phyloP scores from a whole-genome alignment of 2,329 filamentous ascomycete genomes.

The Fusarium citri region DNA sequence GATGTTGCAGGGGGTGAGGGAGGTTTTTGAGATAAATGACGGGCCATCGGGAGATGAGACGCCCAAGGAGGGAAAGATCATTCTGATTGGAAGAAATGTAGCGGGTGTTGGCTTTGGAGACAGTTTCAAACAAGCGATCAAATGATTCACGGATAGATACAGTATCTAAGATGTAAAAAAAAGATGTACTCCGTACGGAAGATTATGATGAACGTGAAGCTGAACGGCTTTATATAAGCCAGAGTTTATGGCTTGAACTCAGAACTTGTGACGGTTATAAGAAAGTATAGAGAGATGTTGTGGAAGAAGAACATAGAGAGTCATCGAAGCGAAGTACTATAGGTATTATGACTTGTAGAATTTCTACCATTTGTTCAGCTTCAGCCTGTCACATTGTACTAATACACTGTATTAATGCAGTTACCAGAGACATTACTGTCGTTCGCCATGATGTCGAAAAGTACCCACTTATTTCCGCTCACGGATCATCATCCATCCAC shows the following conservation, averaged over 20 bases:
- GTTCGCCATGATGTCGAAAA: slow-evolving; percentile 46
- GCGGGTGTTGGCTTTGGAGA: slow-evolving; percentile 62
- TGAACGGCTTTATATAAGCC: not conserved
- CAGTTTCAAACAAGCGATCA: slow-evolving; percentile 54
- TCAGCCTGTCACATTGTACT: slow-evolving; percentile 4
- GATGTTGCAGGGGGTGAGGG: slow-evolving; percentile 90
- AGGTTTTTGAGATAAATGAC: slow-evolving; percentile 93
- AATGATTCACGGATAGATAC: slow-evolving; percentile 2
- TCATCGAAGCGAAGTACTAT: not conserved
- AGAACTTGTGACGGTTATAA: not conserved
- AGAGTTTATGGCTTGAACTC: not conserved
- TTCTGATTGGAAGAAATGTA: slow-evolving; percentile 71
- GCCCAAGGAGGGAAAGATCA: slow-evolving; percentile 65
- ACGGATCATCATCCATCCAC: slow-evolving; percentile 40
- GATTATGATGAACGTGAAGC: not conserved
- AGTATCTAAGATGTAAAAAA: not conserved
- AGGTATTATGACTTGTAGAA: not conserved
- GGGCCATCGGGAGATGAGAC: slow-evolving; percentile 52
- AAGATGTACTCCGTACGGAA: not conserved
- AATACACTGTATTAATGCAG: not conserved
- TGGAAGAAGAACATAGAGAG: not conserved
- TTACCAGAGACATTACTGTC: slow-evolving; percentile 46
- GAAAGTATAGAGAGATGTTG: not conserved
- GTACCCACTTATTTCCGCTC: slow-evolving; percentile 56
- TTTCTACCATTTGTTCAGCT: slow-evolving; percentile 32